Evolutionary conservation across 768 basidiomycete species (phyloP).

Genomic region (Podaxis sp.): DNA sequence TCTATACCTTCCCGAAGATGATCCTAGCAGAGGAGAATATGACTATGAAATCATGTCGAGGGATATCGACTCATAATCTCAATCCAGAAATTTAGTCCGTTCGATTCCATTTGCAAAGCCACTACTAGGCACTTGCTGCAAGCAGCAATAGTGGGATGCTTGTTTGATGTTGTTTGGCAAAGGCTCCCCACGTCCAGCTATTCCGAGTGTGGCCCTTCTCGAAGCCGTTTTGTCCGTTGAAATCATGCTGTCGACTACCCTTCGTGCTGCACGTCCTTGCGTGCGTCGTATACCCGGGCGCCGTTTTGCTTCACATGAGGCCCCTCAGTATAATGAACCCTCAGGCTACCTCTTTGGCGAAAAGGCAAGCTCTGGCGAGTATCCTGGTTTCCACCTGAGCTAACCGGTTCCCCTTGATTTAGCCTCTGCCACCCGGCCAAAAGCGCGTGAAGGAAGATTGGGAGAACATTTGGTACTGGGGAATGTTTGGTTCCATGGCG

Average conservation of each 20-base stretch:
- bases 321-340: slow-evolving; percentile 87
- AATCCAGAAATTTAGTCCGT: neutral
- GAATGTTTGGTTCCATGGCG: slow-evolving; percentile 88
- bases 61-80: neutral
- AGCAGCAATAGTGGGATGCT: neutral
- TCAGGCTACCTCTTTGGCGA: slow-evolving; percentile 87
- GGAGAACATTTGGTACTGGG: slow-evolving; percentile 89
- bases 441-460: slow-evolving; percentile 88
- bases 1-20: slow-evolving; percentile 24
- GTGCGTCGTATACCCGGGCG: slow-evolving; percentile 36
- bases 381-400: neutral
- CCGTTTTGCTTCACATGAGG: slow-evolving; percentile 71
- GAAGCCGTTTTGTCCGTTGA: slow-evolving; percentile 10
- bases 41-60: slow-evolving; percentile 51
- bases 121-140: neutral
- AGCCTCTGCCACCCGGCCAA: slow-evolving; percentile 80
- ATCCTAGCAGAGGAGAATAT: slow-evolving; percentile 30
- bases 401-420: slow-evolving; percentile 1
- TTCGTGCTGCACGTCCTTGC: slow-evolving; percentile 45
- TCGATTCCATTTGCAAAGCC: too few relatives aligned
- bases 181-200: slow-evolving; percentile 7
- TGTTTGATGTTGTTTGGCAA: slow-evolving; percentile 18
- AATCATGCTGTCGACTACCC: slow-evolving; percentile 49
- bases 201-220: slow-evolving; percentile 11
- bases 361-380: slow-evolving; percentile 54